Conservation (phyloP, 2,329 filamentous ascomycete genomes). For the Emericellopsis atlantica region DNA sequence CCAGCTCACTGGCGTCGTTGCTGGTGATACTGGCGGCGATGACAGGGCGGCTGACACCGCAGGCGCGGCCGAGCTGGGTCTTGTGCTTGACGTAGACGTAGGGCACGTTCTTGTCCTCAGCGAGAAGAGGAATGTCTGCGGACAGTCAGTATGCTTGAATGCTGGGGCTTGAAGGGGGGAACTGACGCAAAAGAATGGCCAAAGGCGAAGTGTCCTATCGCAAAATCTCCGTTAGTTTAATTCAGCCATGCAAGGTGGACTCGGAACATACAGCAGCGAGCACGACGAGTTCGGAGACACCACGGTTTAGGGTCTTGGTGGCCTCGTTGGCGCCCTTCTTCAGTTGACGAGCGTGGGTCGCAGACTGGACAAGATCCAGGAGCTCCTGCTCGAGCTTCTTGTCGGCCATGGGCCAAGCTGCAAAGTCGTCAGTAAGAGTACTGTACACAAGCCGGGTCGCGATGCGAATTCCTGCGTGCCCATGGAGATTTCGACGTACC, state of each 20-base stretch:
- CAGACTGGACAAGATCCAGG: slow-evolving; percentile 67
- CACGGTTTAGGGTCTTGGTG: slow-evolving; percentile 84
- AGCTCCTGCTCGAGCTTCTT: slow-evolving; percentile 67
- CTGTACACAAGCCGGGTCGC: background rate
- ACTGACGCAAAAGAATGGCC: slow-evolving; percentile 60
- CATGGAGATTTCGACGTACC: background rate
- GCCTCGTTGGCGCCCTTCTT: slow-evolving; percentile 72
- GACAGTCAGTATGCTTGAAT: too few species aligned
- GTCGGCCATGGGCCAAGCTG: slow-evolving; percentile 62
- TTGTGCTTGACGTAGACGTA: slow-evolving; percentile 65
- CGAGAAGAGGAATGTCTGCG: slow-evolving; percentile 64
- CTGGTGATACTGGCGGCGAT: slow-evolving; percentile 83
- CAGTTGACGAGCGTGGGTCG: slow-evolving; percentile 12
- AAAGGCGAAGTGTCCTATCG: slow-evolving; percentile 63
- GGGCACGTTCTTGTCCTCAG: slow-evolving; percentile 40
- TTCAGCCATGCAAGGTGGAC: too few species aligned
- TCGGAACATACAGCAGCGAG: slow-evolving; percentile 46
- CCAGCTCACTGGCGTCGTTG: slow-evolving; percentile 82
- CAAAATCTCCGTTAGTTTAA: too few species aligned
- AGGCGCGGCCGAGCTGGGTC: slow-evolving; percentile 78
- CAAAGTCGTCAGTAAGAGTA: background rate
- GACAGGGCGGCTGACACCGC: slow-evolving; percentile 77
- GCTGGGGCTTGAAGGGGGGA: too few species aligned
- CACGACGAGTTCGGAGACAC: slow-evolving; percentile 80
- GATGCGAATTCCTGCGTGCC: background rate